Percentiles rank a stretch among this genome's conserved stretches.
Evolutionary conservation across 495 filamentous ascomycete species (phyloP).

Genomic region (Filosporella fistucella): DNA sequence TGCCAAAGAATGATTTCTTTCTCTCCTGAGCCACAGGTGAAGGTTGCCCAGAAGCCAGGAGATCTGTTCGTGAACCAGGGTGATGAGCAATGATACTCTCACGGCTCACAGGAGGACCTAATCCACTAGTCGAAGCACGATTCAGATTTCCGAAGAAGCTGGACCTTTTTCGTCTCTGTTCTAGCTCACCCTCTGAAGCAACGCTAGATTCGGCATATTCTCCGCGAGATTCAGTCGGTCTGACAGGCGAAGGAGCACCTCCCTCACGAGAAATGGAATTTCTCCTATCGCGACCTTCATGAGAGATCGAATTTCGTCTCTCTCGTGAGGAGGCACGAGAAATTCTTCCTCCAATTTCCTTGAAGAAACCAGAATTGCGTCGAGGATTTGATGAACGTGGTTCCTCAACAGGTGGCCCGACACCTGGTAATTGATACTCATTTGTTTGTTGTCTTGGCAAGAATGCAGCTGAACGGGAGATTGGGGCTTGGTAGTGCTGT

Average conservation of each 20-base stretch:
- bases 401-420: constrained; percentile 24
- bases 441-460: constrained; percentile 33
- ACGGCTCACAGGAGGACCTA: constrained; percentile 12
- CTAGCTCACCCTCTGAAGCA: constrained; percentile 23
- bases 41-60: neutral
- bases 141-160: constrained; percentile 31
- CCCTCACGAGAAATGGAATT: neutral
- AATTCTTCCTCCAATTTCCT: constrained; percentile 28
- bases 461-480: constrained; percentile 23
- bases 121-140: constrained; percentile 20
- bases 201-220: constrained; percentile 35
- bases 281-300: neutral
- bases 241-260: neutral
- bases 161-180: constrained; percentile 22
- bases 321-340: constrained; percentile 29
- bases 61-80: constrained; percentile 14
- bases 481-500: constrained; percentile 22
- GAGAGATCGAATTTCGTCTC: constrained; percentile 15
- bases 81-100: constrained; percentile 21
- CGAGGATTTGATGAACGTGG: constrained; percentile 7
- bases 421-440: constrained; percentile 28
- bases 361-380: constrained; percentile 35
- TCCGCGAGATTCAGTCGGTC: constrained; percentile 8
- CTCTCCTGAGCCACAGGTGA: constrained; percentile 4
- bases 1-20: constrained; percentile 11